Conservation (phyloP, 495 filamentous ascomycete genomes). For the Aspergillus nanangensis region DNA sequence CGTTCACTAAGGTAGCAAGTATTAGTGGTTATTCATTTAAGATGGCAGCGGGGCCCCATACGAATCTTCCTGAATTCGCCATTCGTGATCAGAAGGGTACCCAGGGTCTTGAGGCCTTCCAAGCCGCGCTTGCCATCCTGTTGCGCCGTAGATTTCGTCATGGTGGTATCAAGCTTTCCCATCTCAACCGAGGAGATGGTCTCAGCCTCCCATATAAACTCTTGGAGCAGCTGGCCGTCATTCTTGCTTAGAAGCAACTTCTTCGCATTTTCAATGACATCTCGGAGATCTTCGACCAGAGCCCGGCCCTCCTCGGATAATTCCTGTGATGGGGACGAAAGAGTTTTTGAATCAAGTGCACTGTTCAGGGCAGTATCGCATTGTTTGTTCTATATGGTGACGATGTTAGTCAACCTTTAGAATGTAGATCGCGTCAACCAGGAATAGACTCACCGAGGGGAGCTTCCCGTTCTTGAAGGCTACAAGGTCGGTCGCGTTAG, state of each 20-base stretch:
- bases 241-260: constrained; percentile 90
- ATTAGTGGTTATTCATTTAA: constrained; percentile 18
- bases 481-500: constrained; percentile 26
- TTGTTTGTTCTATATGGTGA: constrained; percentile 67
- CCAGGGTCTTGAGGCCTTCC: constrained; percentile 83
- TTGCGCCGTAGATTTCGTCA: constrained; percentile 69
- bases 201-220: constrained; percentile 92
- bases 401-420: background rate
- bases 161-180: constrained; percentile 54
- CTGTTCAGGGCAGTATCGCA: constrained; percentile 92
- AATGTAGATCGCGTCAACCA: background rate
- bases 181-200: constrained; percentile 59
- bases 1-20: constrained; percentile 56
- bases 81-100: constrained; percentile 88
- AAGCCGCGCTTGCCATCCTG: constrained; percentile 78
- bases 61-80: constrained; percentile 93
- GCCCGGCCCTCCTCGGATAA: constrained; percentile 76
- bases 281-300: constrained; percentile 70
- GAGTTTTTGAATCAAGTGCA: constrained; percentile 61
- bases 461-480: constrained; percentile 89
- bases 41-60: constrained; percentile 34
- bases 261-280: constrained; percentile 88
- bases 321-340: constrained; percentile 67
- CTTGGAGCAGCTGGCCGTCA: constrained; percentile 86
- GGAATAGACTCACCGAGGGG: constrained; percentile 66